Base-by-base conservation (phyloP, 2,329 filamentous ascomycete species). In the Fusarium sp. region DNA sequence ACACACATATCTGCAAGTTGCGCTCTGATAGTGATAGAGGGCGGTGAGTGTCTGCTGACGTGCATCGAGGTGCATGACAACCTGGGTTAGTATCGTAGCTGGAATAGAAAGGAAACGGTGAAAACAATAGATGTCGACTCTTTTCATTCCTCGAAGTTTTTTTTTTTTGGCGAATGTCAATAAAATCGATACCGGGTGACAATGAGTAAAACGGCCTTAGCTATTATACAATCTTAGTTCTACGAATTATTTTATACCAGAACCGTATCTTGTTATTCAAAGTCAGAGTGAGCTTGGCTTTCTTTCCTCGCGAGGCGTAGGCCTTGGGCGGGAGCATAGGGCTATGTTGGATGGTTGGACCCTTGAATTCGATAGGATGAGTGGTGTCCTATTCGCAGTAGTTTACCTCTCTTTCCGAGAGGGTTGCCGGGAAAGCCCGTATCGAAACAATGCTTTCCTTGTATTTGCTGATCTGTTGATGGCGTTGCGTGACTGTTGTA, bases 11-110 rank as follows among this genome's bases (percentile, higher is more conserved):
- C 50, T 47, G 56, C 52, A 72, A 58, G 46, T 46, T 72, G 44
- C 36, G 27, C 49, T 60, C 41, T 46, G 47, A 57, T 53, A 35
- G 62, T 39, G 52, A 50, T 52, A 59, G 52, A 72, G 70, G 54
- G 70, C 70, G 70, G 70, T 71, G 70, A 71, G 62, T 60, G 49
- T 67, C 61, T 71, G 70, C 70, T 73, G 70, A 73, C 54, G 42
- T 73, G 70, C 70, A 41, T 66, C 45, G 36, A 59, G 45, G 61
- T 62, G 56, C 53, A 70, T 70, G 41, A 39, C 46, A 56, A 50
- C 61, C 64, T 63, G 47, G 58, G 27, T 53, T 57, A 9, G 25
- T 31, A 45, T 38, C 31, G 18, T n/a, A 35, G 46, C 18, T 36
- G 33, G 33, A 39, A 27, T 20, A 39, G 49, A 53, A 53, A 53